A percentile compares a stretch with the other conserved stretches of the same genome.
phyloP scores from a whole-genome alignment of 2,329 filamentous ascomycete genomes.

The Iodosphaeria phyllophila region DNA sequence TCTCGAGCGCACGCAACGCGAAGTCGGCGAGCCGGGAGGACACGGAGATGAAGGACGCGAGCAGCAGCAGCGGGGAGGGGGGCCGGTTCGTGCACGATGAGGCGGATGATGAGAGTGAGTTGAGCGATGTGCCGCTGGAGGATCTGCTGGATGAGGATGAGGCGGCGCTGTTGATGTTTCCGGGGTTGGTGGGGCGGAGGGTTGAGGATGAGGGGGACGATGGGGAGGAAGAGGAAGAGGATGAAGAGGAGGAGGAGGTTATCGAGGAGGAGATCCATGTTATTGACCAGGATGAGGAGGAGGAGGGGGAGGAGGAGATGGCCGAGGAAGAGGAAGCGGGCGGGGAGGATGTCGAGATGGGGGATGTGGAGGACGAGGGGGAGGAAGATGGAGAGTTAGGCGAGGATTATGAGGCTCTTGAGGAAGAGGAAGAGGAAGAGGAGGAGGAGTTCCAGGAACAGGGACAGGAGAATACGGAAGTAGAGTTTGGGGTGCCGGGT shows the following conservation, averaged over 20 bases:
- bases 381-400: constrained; percentile 2
- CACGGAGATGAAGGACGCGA: constrained; percentile 13
- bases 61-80: constrained; percentile 34
- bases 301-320: constrained; percentile 5
- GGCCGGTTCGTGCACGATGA: constrained; percentile 46
- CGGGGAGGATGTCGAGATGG: constrained; percentile 4
- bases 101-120: constrained; percentile 50
- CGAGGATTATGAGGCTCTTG: constrained; percentile 2
- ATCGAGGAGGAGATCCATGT: constrained; percentile 7
- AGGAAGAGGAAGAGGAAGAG: too few species aligned
- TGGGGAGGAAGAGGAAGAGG: constrained; percentile 6
- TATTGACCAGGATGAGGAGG: constrained; percentile 10
- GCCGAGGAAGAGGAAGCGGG: constrained; percentile 5
- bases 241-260: constrained; percentile 6
- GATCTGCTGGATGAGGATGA: constrained; percentile 30
- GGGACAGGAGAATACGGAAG: too few species aligned
- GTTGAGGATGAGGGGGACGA: constrained; percentile 8
- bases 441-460: neutral
- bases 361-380: constrained; percentile 3
- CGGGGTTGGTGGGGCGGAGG: constrained; percentile 22
- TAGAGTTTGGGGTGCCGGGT: constrained; percentile 1
- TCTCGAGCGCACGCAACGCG: constrained; percentile 27
- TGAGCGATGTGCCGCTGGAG: constrained; percentile 40
- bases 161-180: constrained; percentile 32
- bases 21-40: constrained; percentile 20